Evolutionary conservation across 108 stramenopile species (phyloP), one percentile per base, ranked within the genome.

Genomic region (Skeletonema menzelii): DNA sequence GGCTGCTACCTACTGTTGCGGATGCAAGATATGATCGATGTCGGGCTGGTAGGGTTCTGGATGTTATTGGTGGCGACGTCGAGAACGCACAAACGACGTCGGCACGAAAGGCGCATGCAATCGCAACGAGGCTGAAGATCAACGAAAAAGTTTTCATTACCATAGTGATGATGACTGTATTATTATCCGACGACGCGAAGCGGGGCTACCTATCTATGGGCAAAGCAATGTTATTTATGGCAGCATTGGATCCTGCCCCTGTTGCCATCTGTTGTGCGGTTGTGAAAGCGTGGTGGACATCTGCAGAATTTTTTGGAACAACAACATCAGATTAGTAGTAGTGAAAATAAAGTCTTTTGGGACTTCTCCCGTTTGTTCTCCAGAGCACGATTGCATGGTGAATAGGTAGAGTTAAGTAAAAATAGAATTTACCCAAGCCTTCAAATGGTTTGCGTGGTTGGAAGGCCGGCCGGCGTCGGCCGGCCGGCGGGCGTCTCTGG

Each of bases 1-100:
- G 24, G 56, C 72, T 65, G 58, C 56, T 69, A 22, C 78, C 78
- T 31, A 80, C 63, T 53, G 71, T 64, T 30, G 72, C 72, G 31
- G 72, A 37, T 32, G 42, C 30, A 30, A 80, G 72, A 20, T 65
- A 71, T 27, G 70, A 22, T 22, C 49, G 49, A 53, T 22, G 19
- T 15, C 8, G 22, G 49, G 22, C 49, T n/a, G 20, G 49, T 8
- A 8, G 8, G 8, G 49, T n/a, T 53, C 49, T 53, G 49, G 22
- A 53, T 53, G 22, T 53, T 53, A n/a, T 24, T 22, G 7, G 4
- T 5, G 47, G 7, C 20, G 47, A 8, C 49, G 49, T 8, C 22
- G 49, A 53, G 49, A 53, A 53, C 24, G 49, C 49, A 53, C 49
- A 20, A 22, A 53, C 49, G 49, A 53, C 49, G 49, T 22, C 8